These are phyloP conservation scores for Eustoma russellianum DNA, from an alignment of 257 asterid species.

Conservation along the genomic window DNA sequence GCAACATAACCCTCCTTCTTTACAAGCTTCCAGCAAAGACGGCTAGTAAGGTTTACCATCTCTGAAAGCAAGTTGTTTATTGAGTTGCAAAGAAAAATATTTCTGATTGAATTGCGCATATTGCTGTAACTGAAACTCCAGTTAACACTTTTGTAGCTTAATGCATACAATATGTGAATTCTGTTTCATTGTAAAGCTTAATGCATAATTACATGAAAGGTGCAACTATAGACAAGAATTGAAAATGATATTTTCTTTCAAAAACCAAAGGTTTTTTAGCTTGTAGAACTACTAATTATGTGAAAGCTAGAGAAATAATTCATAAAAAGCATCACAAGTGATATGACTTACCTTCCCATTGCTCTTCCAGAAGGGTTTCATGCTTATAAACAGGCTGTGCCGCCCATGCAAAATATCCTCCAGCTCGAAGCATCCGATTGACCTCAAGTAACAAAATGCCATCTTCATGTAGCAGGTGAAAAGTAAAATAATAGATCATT, in stretches of 20 bases:
- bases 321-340: constrained; percentile 3
- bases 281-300: too few species aligned
- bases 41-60: constrained; percentile 68
- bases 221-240: too few species aligned
- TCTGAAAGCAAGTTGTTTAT: constrained; percentile 25
- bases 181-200: too few species aligned
- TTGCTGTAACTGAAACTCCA: too few species aligned
- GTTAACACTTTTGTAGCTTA: too few species aligned
- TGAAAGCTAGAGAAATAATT: neutral
- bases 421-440: constrained; percentile 86
- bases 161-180: too few species aligned
- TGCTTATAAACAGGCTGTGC: constrained; percentile 96
- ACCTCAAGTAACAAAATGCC: constrained; percentile 90
- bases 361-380: constrained; percentile 67
- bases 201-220: too few species aligned
- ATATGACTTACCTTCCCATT: constrained; percentile 65
- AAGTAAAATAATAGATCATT: constrained; percentile 1
- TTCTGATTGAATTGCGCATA: too few species aligned
- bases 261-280: too few species aligned
- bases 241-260: too few species aligned
- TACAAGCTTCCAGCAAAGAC: constrained; percentile 81
- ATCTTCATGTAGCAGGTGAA: constrained; percentile 32
- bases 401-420: constrained; percentile 92
- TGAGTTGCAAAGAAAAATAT: too few species aligned
- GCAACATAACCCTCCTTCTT: constrained; percentile 89